Base-by-base conservation (phyloP, 805 yeast species). In the Kuraishia ogatae region DNA sequence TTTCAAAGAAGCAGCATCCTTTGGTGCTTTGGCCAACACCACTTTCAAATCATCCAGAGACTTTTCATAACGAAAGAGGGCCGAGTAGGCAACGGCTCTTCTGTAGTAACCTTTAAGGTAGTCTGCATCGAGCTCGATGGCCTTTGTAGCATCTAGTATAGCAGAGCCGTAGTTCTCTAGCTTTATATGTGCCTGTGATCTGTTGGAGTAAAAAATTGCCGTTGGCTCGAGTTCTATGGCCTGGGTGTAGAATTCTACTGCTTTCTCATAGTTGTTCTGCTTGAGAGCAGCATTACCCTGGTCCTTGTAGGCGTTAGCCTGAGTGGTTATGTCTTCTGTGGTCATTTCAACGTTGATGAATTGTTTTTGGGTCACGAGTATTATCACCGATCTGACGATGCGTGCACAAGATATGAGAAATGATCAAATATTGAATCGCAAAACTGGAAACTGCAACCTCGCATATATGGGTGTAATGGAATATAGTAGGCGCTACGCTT, bases 131-230 rank as follows among this genome's bases (percentile, higher is more conserved):
- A 85, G 63, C 51, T 76, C 79, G 50, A 94, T 76, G 1, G 97
- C 89, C 50, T 72, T 71, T 39, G 84, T 80, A 61, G 96, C 84
- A 67, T 92, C 97, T n/a, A 69, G 73, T 2, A 92, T 79, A 0
- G 97, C 96, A 54, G 82, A 75, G 2, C 97, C 98, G 67, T 86
- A 92, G 62, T 85, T 85, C 67, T 93, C 99, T 55, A 84, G 68
- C 63, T 90, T 89, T 64, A 93, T 82, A 61, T 91, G 85, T 0
- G 90, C 96, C 66, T 90, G 91, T 0, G 98, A 97, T 59, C 97
- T 77, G 70, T 93, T 93, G 10, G 97, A 85, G 65, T 76, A 89
- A 59, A 85, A 83, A 35, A 84, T 77, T 1, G 88, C 81, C 53
- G 84, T 83, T 13, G 77, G 68, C 60, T 85, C 85, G 15, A 85